Evolutionary conservation across 1,284 basidiomycete genomes (phyloP), one percentile per base, ranked within the genome.

Genomic region (Phlebopus sp.): DNA sequence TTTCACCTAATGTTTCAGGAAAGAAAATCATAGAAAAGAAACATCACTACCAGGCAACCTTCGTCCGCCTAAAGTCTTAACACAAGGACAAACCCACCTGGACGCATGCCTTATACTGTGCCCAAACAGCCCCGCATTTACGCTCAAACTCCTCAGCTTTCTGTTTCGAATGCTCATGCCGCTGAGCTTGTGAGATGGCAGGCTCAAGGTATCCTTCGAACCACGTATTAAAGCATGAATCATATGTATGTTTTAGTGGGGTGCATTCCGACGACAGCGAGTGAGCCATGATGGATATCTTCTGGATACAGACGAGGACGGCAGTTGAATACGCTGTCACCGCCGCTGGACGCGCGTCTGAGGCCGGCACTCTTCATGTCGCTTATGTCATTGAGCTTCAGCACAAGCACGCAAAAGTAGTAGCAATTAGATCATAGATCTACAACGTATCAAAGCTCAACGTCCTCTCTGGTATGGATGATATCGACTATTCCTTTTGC

Each of bases 211-310:
- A 97, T 18, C 90, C 90, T 64, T 94, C 92, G 61, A 97, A 94
- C 95, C 94, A 97, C 6, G 86, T 81, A 63, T 97, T 96, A 74
- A 97, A 97, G 74, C 95, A 97, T 0, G 86, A 72, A 68, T 97
- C 94, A 67, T 97, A 97, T 51, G 82, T 75, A 53, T 86, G 83
- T 66, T 97, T 97, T 47, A 94, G 77, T 0, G 89, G 86, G 3
- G 94, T 97, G 69, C 95, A 97, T 70, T 86, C 79, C 1, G 82
- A 72, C 3, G 87, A 81, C 23, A 96, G 75, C 58, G 83, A 86
- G 53, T 82, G 74, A 2, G 86, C 81, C 86, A 89, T 88, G 14
- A 5, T 3, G 17, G 19, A n/a, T 17, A 32, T 30, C 9, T 10
- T 38, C 25, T 21, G 19, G 8, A 38, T n/a, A 38, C 4, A 14